Conservation (phyloP, 106 monocot genomes). For the Vanilla planifolia region DNA sequence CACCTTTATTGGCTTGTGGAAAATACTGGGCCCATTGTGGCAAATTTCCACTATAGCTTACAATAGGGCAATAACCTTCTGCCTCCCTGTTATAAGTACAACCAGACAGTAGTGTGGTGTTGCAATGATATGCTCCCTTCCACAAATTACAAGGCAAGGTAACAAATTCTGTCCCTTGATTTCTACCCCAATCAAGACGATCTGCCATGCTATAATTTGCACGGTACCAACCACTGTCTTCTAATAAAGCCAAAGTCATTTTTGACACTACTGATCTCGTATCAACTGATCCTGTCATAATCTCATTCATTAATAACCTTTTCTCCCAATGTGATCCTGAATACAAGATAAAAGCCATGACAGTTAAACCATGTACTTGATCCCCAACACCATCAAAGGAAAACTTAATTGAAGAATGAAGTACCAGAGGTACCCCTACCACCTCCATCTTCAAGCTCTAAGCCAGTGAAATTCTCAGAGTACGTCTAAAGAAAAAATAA, state of each 20-base stretch:
- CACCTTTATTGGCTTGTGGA: conserved; percentile 92
- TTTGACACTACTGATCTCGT: conserved; percentile 97
- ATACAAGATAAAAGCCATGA: neutral
- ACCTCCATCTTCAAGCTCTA: conserved; percentile 98
- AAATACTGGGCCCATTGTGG: conserved; percentile 95
- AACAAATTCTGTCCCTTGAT: conserved; percentile 97
- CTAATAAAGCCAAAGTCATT: conserved; percentile 95
- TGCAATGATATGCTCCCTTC: conserved; percentile 95
- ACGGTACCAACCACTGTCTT: conserved; percentile 97
- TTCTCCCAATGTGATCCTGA: conserved; percentile 99
- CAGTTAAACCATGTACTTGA: neutral
- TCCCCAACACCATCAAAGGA: neutral
- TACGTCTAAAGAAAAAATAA: conserved; percentile 44
- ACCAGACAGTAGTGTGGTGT: conserved; percentile 86
- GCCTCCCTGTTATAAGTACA: conserved; percentile 99
- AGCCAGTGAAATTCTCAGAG: conserved; percentile 92
- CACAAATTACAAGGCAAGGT: conserved; percentile 77
- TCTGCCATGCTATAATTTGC: conserved; percentile 99
- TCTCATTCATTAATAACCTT: conserved; percentile 98
- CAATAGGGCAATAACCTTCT: conserved; percentile 99
- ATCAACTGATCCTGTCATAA: conserved; percentile 99
- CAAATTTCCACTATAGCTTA: conserved; percentile 81
- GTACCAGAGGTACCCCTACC: conserved; percentile 96
- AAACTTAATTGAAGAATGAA: neutral
- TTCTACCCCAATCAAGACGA: conserved; percentile 84